These are phyloP conservation scores for Arxiozyma bovina DNA, from an alignment of 1,139 yeast genomes.

Conservation along the genomic window DNA sequence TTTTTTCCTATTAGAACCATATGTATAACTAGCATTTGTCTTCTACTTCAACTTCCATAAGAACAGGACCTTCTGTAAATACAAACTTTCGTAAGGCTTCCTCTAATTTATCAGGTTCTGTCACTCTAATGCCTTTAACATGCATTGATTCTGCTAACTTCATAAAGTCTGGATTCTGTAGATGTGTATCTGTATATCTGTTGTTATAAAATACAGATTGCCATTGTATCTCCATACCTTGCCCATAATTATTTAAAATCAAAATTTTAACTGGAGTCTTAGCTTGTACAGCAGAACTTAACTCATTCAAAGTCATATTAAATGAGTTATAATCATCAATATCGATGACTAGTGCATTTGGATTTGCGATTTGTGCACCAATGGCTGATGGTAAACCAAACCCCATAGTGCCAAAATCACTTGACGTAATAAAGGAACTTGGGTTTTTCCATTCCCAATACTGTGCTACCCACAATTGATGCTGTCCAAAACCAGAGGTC, in stretches of 20 bases:
- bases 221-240: conserved; percentile 99
- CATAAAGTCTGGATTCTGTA: conserved; percentile 85
- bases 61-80: conserved; percentile 72
- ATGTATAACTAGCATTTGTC: conserved; percentile 93
- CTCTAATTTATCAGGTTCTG: conserved; percentile 55
- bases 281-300: conserved; percentile 91
- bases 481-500: conserved; percentile 98
- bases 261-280: conserved; percentile 81
- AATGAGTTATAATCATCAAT: conserved; percentile 98
- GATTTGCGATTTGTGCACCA: conserved; percentile 95
- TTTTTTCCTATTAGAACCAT: conserved; percentile 89
- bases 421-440: conserved; percentile 89
- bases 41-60: conserved; percentile 85
- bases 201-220: conserved; percentile 94
- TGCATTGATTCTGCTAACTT: conserved; percentile 94
- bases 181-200: conserved; percentile 95
- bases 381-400: conserved; percentile 95
- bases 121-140: conserved; percentile 67
- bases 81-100: conserved; percentile 64
- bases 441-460: conserved; percentile 89
- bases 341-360: conserved; percentile 89
- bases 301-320: conserved; percentile 91
- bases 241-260: conserved; percentile 92
- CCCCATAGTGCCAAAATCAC: conserved; percentile 99
- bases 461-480: conserved; percentile 99